Evolutionary conservation across 2,329 filamentous ascomycete species (phyloP), one percentile per base, ranked within the genome.

Genomic region (Stagonosporopsis chrysanthemi): DNA sequence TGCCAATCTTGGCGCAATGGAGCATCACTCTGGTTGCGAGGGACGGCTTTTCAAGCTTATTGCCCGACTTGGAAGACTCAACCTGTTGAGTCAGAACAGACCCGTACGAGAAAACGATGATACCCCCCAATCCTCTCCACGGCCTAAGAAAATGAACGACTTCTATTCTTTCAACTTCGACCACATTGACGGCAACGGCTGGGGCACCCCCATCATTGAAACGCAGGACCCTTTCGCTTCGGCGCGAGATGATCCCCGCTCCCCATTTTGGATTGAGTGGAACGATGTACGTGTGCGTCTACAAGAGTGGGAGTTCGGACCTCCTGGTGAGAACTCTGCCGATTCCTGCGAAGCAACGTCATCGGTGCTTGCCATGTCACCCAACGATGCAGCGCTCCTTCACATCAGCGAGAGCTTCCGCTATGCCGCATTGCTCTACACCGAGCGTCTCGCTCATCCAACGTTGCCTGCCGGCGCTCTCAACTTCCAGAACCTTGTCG

Each of bases 361-460:
- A 8, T 69, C 67, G 7, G 61, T 60, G 35, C 55, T 69, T 35
- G 64, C 58, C 31, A 67, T 74, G 53, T 71, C 72, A 0, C 79
- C 84, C 9, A 82, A 83, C 7, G 90, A 95, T 72, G 78, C 87
- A 22, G 92, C 96, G 62, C 82, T 97, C 11, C 84, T 88, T 31
- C 90, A 92, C 68, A 89, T 97, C 47, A 96, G 91, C 19, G 92
- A 97, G 75, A 90, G 90, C 11, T 97, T 97, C 82, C 90, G 93
- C 17, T 92, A 95, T 75, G 88, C 92, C 0, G 93, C 92, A 0
- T 83, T 97, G 31, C 84, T 97, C 11, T 97, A 97, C 79, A 93
- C 90, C 9, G 92, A 96, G 79, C 90, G 93, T 4, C 86, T 97
- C 23, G 92, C 90, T 2, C 88, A 89, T 64, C 93, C 92, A 0